These are phyloP conservation scores for Danielia reshetovae DNA, from an alignment of 805 yeast species.

Conservation along the genomic window DNA sequence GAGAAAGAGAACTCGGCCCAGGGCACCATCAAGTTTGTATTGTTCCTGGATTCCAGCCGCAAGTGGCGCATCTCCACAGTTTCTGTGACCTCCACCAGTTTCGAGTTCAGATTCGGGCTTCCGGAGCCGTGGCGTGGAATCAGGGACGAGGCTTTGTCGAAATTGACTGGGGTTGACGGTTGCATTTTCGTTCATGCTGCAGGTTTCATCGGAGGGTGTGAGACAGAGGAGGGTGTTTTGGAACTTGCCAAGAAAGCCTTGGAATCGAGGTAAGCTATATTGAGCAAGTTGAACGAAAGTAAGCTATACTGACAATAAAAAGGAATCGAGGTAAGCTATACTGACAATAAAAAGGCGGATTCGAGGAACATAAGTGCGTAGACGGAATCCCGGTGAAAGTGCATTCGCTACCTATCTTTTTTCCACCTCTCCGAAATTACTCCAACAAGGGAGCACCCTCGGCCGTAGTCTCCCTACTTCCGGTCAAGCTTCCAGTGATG, in stretches of 20 bases:
- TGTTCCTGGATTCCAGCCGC: slow-evolving; percentile 70
- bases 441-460: slow-evolving; percentile 18
- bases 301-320: too few species aligned
- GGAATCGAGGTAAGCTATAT: slow-evolving; percentile 5
- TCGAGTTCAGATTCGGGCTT: slow-evolving; percentile 79
- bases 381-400: too few species aligned
- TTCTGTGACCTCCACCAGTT: slow-evolving; percentile 71
- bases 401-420: too few species aligned
- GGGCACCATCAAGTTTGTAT: slow-evolving; percentile 65
- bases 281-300: too few species aligned
- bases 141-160: slow-evolving; percentile 78
- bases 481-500: slow-evolving; percentile 28
- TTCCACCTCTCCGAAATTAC: too few species aligned
- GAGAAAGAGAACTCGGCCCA: slow-evolving; percentile 58
- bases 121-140: slow-evolving; percentile 96
- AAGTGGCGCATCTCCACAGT: slow-evolving; percentile 91
- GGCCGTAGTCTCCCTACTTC: slow-evolving; percentile 7
- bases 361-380: too few species aligned
- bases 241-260: slow-evolving; percentile 55
- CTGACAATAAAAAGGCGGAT: too few species aligned
- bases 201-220: slow-evolving; percentile 95
- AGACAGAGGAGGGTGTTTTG: slow-evolving; percentile 72
- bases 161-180: slow-evolving; percentile 74
- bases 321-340: too few species aligned
- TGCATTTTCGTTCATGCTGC: slow-evolving; percentile 94